Evolutionary conservation across 257 asterid genomes (phyloP).

Genomic region (Plantago ovata): DNA sequence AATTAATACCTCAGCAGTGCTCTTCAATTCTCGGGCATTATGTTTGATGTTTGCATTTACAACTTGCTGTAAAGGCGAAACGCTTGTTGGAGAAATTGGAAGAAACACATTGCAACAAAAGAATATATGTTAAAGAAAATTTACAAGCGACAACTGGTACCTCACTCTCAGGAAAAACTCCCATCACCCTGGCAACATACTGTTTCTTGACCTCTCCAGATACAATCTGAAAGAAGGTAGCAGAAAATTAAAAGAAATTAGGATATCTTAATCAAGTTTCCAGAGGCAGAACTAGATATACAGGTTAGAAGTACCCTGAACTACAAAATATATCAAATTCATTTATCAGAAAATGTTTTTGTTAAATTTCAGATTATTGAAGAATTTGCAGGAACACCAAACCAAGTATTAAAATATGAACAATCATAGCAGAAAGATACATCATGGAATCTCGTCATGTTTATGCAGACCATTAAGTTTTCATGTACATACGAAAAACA

Average conservation of each 20-base stretch:
- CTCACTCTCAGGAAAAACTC: conserved; percentile 87
- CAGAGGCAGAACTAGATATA: no score
- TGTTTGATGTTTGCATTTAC: conserved; percentile 64
- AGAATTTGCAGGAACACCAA: no score
- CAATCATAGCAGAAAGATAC: no score
- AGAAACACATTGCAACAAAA: background rate
- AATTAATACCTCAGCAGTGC: conserved; percentile 66
- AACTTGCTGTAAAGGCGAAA: conserved; percentile 58
- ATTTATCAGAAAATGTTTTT: no score
- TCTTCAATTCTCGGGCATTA: conserved; percentile 79
- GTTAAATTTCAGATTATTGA: no score
- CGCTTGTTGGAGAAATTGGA: background rate
- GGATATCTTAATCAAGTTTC: background rate
- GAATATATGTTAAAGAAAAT: background rate
- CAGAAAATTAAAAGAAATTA: conserved; percentile 6
- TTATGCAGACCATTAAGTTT: no score
- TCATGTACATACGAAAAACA: no score
- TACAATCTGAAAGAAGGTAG: conserved; percentile 57
- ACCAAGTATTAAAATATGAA: no score
- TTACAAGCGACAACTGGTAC: conserved; percentile 32
- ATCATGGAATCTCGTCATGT: no score
- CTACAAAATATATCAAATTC: no score
- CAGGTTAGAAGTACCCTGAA: no score
- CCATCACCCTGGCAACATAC: conserved; percentile 81
- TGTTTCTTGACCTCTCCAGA: conserved; percentile 79